Conservation (phyloP, 1,139 yeast species). For the Blastobotrys illinoisensis region DNA sequence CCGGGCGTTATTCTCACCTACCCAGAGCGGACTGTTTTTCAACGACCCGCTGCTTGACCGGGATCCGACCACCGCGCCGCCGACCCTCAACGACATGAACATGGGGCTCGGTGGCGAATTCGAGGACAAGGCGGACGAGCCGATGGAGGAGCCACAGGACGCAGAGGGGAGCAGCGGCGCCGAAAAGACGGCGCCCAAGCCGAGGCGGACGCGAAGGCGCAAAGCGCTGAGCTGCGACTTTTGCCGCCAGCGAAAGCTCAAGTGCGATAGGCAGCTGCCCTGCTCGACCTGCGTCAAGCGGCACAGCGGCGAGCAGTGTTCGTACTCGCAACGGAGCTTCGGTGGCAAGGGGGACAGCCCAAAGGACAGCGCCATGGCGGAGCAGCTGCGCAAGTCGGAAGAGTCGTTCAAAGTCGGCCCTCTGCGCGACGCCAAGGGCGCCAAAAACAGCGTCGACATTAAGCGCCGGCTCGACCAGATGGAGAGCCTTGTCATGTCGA, state of each 20-base stretch:
- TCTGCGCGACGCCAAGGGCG: conserved; percentile 1
- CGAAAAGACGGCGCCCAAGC: neutral
- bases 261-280: conserved; percentile 34
- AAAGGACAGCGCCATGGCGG: conserved; percentile 1
- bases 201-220: conserved; percentile 19
- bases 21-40: neutral
- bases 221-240: conserved; percentile 29
- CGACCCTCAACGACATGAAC: neutral
- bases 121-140: neutral
- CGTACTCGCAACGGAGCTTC: conserved; percentile 1
- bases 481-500: conserved; percentile 28
- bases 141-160: neutral
- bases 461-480: conserved; percentile 28
- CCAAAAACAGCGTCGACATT: conserved; percentile 16
- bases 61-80: neutral
- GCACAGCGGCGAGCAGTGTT: conserved; percentile 19
- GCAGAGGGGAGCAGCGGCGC: neutral
- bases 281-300: conserved; percentile 32
- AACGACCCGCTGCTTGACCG: neutral
- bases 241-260: conserved; percentile 33
- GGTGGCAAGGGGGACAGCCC: neutral
- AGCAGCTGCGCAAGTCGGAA: conserved; percentile 4
- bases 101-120: neutral
- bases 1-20: neutral
- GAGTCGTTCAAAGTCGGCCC: neutral